Base-by-base conservation (phyloP, 2,329 filamentous ascomycete genomes). In the Neopestalotiopsis clavispora region DNA sequence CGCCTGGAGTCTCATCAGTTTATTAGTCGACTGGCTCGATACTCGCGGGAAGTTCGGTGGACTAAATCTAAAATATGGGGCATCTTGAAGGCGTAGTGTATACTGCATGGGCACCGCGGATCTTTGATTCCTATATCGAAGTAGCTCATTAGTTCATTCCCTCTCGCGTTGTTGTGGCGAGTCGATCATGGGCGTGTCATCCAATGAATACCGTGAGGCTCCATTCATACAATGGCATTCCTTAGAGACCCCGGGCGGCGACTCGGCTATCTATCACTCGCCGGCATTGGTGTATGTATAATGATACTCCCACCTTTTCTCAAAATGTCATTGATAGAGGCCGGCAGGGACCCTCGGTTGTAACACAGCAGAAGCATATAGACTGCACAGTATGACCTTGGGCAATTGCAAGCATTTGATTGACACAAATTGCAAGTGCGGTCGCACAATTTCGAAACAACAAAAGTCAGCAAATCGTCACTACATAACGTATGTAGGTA, bases 81-180 rank as follows among this genome's bases (percentile, higher is more conserved):
- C 45, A 52, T n/a, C 17, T 23, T 20, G 45, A 17, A 52, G 20
- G 45, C 45, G 20, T 28, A 28, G 23, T 17, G 17, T n/a, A 9
- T n/a, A n/a, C 7, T n/a, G 45, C 45, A n/a, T n/a, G 10, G 45
- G 34, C 34, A 38, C 34, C 34, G 6, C 34, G 34, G 34, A 38
- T 38, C 23, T 28, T 28, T 28, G 3, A 28, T 28, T 28, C 23
- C 3, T 28, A 28, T 28, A 28, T 28, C 23, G 23, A 38, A 6
- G 34, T 38, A n/a, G 45, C 45, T 20, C 20, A 52, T 14, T 17
- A n/a, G 6, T 17, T n/a, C n/a, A 52, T 2, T 52, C 6, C 6
- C n/a, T 52, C 45, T 52, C 45, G 23, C n/a, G 45, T 52, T 52
- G 45, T 52, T 52, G 45, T 52, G 45, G 45, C 45, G 45, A 52